Evolutionary conservation across 1,284 basidiomycete genomes (phyloP).

Genomic region (Erythrobasidium hasegawianum): DNA sequence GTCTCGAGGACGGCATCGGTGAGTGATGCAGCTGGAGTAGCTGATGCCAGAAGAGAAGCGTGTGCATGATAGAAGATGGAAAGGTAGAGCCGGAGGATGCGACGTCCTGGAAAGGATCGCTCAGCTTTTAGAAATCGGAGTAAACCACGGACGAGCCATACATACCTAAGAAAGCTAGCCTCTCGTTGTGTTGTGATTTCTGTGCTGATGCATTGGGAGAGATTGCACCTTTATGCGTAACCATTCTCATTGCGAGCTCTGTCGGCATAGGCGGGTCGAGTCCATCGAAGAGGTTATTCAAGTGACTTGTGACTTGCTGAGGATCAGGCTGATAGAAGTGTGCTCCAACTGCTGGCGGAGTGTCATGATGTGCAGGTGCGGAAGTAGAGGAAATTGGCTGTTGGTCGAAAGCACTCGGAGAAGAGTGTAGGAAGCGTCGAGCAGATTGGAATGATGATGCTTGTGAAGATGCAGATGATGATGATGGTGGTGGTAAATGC

Average conservation of each 20-base stretch:
- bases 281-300: conserved; percentile 23
- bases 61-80: conserved; percentile 32
- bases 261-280: conserved; percentile 30
- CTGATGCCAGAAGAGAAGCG: neutral
- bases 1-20: conserved; percentile 37
- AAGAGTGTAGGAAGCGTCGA: neutral
- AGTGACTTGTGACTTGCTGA: conserved; percentile 21
- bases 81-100: conserved; percentile 25
- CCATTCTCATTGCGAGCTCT: conserved; percentile 29
- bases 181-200: conserved; percentile 32
- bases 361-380: neutral
- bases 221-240: conserved; percentile 33
- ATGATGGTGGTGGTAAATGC: neutral
- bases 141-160: neutral
- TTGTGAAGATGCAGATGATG: neutral
- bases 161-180: conserved; percentile 29
- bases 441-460: neutral
- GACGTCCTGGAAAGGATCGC: conserved; percentile 7
- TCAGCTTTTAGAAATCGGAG: neutral
- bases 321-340: conserved; percentile 10
- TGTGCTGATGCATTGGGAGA: conserved; percentile 2
- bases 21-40: conserved; percentile 38
- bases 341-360: conserved; percentile 1
- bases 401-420: neutral
- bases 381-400: conserved; percentile 10